A percentile compares a stretch with the other conserved stretches of the same genome.
These are phyloP conservation scores for Bullera alba DNA, from an alignment of 768 basidiomycete genomes.

Conservation along the genomic window DNA sequence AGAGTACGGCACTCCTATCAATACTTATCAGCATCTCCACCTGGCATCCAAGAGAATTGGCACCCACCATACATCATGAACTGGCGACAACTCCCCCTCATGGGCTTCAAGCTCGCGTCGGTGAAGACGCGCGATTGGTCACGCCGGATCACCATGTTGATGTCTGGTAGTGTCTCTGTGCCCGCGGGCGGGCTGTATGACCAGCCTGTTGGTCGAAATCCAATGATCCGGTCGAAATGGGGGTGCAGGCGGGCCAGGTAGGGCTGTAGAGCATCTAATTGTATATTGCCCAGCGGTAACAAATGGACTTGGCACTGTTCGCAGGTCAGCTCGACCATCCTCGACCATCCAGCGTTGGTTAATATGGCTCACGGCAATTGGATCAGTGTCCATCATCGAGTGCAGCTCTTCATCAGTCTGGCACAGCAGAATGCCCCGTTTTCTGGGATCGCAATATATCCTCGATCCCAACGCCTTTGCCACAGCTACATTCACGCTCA, in stretches of 20 bases:
- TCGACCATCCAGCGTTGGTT: neutral
- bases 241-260: constrained; percentile 72
- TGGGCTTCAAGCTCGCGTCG: constrained; percentile 59
- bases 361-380: constrained; percentile 51
- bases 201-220: constrained; percentile 94
- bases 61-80: constrained; percentile 71
- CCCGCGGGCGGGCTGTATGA: constrained; percentile 68
- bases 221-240: constrained; percentile 64
- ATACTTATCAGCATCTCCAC: neutral
- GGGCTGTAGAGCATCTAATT: constrained; percentile 64
- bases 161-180: constrained; percentile 57
- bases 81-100: constrained; percentile 62
- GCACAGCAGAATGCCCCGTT: constrained; percentile 73
- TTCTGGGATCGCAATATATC: constrained; percentile 82
- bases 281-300: constrained; percentile 65
- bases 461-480: constrained; percentile 72
- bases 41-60: neutral
- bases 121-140: constrained; percentile 65
- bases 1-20: constrained; percentile 61
- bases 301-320: constrained; percentile 64
- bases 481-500: constrained; percentile 57
- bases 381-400: constrained; percentile 66
- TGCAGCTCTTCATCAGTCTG: constrained; percentile 78
- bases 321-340: neutral
- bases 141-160: constrained; percentile 62